These are phyloP conservation scores for Scopulariopsis brevicaulis DNA, from an alignment of 2,329 filamentous ascomycete genomes.

Conservation along the genomic window DNA sequence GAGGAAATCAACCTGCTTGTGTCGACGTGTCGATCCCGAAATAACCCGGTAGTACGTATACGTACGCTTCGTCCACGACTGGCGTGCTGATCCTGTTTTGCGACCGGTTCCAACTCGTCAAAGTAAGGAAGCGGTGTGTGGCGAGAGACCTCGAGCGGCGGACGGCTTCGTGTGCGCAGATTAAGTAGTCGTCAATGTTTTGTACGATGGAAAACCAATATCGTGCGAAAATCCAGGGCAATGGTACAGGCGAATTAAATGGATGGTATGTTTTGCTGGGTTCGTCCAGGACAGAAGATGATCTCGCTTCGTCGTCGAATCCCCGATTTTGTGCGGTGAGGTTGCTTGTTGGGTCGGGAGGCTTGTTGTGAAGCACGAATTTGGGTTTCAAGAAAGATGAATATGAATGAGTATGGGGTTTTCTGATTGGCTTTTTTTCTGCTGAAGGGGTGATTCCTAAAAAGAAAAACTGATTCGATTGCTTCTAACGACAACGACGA, in stretches of 20 bases:
- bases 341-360: neutral
- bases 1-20: neutral
- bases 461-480: conserved; percentile 7
- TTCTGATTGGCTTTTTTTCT: conserved; percentile 6
- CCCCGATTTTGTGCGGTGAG: neutral
- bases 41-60: neutral
- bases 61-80: neutral
- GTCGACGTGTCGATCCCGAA: neutral
- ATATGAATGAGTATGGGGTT: conserved; percentile 6
- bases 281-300: conserved; percentile 5
- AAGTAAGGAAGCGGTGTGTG: neutral
- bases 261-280: neutral
- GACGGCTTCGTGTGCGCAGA: neutral
- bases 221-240: conserved; percentile 11
- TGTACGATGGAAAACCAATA: conserved; percentile 12
- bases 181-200: conserved; percentile 1
- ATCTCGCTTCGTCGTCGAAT: conserved; percentile 5
- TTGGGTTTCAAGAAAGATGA: neutral
- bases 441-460: neutral
- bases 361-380: neutral
- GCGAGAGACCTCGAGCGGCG: neutral
- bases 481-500: conserved; percentile 15
- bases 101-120: neutral
- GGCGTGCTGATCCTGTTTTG: neutral
- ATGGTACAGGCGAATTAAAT: conserved; percentile 4